Evolutionary conservation across 768 basidiomycete genomes (phyloP).

Genomic region (Tulasnella sp.): DNA sequence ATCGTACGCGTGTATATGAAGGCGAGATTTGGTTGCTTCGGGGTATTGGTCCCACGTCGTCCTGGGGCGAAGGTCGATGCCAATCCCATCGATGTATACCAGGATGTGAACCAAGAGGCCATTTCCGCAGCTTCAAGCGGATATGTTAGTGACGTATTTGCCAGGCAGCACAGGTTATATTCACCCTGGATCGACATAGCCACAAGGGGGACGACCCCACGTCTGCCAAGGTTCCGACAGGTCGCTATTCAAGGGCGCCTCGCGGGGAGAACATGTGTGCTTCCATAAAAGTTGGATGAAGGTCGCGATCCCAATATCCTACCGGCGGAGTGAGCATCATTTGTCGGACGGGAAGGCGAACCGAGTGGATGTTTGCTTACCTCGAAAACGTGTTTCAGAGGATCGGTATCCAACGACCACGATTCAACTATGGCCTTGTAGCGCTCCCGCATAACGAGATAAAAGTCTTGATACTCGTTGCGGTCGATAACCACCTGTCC

Average conservation of each 20-base stretch:
- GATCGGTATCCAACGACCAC: conserved; percentile 78
- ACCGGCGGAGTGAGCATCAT: background rate
- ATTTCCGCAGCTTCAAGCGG: conserved; percentile 68
- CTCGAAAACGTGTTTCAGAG: conserved; percentile 84
- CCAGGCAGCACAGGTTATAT: conserved; percentile 16
- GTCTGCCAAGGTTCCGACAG: conserved; percentile 42
- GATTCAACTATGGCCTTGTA: conserved; percentile 61
- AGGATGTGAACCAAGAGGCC: conserved; percentile 86
- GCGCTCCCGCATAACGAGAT: conserved; percentile 72
- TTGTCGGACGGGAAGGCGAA: background rate
- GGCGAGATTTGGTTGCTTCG: conserved; percentile 39
- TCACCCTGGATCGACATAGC: conserved; percentile 83
- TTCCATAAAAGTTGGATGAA: conserved; percentile 91
- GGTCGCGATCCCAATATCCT: conserved; percentile 93
- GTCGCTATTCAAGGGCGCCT: conserved; percentile 16
- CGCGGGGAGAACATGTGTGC: conserved; percentile 37
- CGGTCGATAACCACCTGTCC: conserved; percentile 27
- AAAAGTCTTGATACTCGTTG: conserved; percentile 80
- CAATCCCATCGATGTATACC: conserved; percentile 52
- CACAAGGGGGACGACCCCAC: conserved; percentile 71
- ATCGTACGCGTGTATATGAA: conserved; percentile 61
- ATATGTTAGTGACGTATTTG: background rate
- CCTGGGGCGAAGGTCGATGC: conserved; percentile 77
- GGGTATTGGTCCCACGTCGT: conserved; percentile 78
- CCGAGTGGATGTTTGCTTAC: conserved; percentile 27